phyloP scores from a whole-genome alignment of 768 basidiomycete species.

The Leccinum pellstonianum region DNA sequence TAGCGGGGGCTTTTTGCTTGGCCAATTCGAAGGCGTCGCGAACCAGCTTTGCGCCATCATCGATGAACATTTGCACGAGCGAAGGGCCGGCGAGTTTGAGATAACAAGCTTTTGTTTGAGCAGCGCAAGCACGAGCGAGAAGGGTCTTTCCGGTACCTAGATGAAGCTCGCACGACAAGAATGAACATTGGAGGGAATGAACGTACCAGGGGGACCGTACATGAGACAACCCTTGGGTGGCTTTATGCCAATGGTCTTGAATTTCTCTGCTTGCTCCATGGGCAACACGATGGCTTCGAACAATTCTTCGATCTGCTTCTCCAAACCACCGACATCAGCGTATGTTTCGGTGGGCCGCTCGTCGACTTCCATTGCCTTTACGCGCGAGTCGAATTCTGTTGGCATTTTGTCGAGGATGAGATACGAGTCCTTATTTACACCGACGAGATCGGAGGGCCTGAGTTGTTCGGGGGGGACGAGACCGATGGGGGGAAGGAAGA shows the following conservation, averaged over 20 bases:
- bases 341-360: slow-evolving; percentile 97
- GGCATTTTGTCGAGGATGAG: slow-evolving; percentile 94
- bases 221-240: slow-evolving; percentile 98
- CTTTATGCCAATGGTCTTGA: slow-evolving; percentile 96
- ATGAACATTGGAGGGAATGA: background rate
- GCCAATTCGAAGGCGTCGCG: slow-evolving; percentile 98
- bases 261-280: slow-evolving; percentile 98
- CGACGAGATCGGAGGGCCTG: slow-evolving; percentile 90
- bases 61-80: slow-evolving; percentile 99
- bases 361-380: slow-evolving; percentile 99
- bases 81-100: slow-evolving; percentile 97
- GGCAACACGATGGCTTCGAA: slow-evolving; percentile 98
- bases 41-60: slow-evolving; percentile 98
- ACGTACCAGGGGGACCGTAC: slow-evolving; percentile 94
- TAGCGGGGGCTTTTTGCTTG: slow-evolving; percentile 97
- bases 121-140: slow-evolving; percentile 95
- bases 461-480: slow-evolving; percentile 92
- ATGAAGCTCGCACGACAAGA: slow-evolving; percentile 2
- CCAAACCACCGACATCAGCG: slow-evolving; percentile 95
- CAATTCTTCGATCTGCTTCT: slow-evolving; percentile 99
- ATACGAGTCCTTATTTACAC: slow-evolving; percentile 99
- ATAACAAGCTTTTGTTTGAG: slow-evolving; percentile 97
- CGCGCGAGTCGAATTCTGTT: slow-evolving; percentile 95
- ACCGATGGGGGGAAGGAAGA: slow-evolving; percentile 97
- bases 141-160: slow-evolving; percentile 95